Conservation (phyloP, 2,329 filamentous ascomycete species). For the Trichoderma sp. region DNA sequence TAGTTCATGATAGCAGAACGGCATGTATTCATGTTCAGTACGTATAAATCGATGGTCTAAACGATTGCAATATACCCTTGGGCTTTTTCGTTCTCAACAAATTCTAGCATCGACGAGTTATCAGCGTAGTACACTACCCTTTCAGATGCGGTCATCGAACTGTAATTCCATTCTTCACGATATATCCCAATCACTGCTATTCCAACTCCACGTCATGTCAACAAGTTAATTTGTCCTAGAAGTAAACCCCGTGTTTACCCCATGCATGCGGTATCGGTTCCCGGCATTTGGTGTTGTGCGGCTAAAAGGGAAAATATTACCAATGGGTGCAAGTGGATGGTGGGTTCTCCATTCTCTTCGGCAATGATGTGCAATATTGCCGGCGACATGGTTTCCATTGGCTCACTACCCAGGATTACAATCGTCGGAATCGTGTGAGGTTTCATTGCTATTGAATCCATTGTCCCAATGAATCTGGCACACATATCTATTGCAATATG, state of each 20-base stretch:
- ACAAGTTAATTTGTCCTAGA: background rate
- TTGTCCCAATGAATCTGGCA: background rate
- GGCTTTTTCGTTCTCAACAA: background rate
- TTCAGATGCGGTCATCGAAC: background rate
- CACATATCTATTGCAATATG: background rate
- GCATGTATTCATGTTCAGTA: background rate
- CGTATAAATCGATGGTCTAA: background rate
- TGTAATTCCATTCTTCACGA: background rate
- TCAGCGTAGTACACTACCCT: background rate
- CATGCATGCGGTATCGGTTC: background rate
- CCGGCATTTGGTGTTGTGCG: background rate
- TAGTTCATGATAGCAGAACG: background rate
- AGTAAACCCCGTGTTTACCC: background rate
- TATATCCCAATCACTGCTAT: background rate
- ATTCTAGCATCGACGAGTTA: background rate
- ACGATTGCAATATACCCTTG: background rate
- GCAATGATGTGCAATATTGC: background rate
- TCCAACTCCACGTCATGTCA: background rate
- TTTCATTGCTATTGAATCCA: too few relatives aligned
- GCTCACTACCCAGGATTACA: background rate
- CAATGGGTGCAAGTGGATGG: background rate
- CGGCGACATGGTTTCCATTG: background rate
- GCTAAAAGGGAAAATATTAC: slow-evolving; percentile 14
- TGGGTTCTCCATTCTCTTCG: background rate
- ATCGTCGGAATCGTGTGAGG: background rate